These are phyloP conservation scores for Claviceps sp. DNA, from an alignment of 2,329 filamentous ascomycete genomes.

Conservation along the genomic window DNA sequence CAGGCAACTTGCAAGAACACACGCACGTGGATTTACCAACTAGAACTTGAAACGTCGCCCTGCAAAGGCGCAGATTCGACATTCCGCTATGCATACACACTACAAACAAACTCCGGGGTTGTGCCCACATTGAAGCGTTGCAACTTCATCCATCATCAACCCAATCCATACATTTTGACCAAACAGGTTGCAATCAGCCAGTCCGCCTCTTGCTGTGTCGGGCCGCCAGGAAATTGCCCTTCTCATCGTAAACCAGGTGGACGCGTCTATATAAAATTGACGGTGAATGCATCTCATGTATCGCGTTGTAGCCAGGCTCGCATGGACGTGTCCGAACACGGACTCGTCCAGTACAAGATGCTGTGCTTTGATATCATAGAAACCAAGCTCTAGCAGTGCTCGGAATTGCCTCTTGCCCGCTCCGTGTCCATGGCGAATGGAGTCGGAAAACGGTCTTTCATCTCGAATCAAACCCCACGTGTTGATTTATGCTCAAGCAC, in stretches of 20 bases:
- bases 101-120: background rate
- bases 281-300: background rate
- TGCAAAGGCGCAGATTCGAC: background rate
- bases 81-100: background rate
- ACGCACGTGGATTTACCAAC: background rate
- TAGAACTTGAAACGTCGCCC: background rate
- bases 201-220: background rate
- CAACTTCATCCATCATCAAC: background rate
- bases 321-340: background rate
- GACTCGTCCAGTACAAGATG: constrained; percentile 6
- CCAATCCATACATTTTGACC: background rate
- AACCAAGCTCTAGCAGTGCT: constrained; percentile 11
- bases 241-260: background rate
- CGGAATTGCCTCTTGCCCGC: constrained; percentile 13
- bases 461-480: background rate
- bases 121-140: background rate
- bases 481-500: constrained; percentile 4
- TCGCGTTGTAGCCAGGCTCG: background rate
- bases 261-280: constrained; percentile 1
- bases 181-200: background rate
- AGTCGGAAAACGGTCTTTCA: background rate
- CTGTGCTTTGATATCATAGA: constrained; percentile 1
- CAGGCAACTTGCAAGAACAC: background rate
- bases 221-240: background rate
- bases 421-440: background rate